A percentile compares a stretch with the other conserved stretches of the same genome.
Conservation (phyloP, 176 grass and related monocot species). For the Chrysopogon serrulatus region DNA sequence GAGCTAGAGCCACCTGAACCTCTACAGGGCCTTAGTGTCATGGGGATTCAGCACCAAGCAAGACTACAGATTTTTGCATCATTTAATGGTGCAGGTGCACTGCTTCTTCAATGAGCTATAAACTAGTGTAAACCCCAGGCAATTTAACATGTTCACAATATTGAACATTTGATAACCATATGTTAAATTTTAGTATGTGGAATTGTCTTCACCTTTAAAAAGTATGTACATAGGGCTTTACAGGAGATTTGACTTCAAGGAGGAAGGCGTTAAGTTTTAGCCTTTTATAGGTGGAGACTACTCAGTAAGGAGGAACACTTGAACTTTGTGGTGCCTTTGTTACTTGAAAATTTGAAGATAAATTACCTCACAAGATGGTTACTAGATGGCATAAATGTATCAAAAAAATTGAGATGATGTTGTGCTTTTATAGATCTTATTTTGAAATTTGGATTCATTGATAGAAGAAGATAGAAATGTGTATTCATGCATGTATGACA, state of each 20-base stretch:
- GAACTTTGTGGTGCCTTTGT: background rate
- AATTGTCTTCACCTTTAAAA: background rate
- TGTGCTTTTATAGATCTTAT: background rate
- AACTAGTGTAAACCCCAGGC: background rate
- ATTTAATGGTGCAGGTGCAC: background rate
- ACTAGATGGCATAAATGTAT: background rate
- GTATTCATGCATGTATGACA: background rate
- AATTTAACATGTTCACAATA: background rate
- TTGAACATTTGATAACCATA: background rate
- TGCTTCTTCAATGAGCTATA: slow-evolving; percentile 16
- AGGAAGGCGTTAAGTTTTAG: background rate
- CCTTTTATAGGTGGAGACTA: background rate
- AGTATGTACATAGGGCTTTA: background rate
- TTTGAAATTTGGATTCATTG: background rate
- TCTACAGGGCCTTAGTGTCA: background rate
- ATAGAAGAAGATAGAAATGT: background rate
- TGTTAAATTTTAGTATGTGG: background rate
- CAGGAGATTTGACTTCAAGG: background rate
- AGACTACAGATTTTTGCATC: background rate
- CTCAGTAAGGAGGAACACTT: background rate
- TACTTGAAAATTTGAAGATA: background rate
- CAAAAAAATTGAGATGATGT: background rate
- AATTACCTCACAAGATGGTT: background rate
- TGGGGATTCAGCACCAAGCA: background rate
- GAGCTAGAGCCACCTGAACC: background rate